Evolutionary conservation across 495 filamentous ascomycete species (phyloP), one percentile per base, ranked within the genome.

Genomic region (Penicillium flavigenum): DNA sequence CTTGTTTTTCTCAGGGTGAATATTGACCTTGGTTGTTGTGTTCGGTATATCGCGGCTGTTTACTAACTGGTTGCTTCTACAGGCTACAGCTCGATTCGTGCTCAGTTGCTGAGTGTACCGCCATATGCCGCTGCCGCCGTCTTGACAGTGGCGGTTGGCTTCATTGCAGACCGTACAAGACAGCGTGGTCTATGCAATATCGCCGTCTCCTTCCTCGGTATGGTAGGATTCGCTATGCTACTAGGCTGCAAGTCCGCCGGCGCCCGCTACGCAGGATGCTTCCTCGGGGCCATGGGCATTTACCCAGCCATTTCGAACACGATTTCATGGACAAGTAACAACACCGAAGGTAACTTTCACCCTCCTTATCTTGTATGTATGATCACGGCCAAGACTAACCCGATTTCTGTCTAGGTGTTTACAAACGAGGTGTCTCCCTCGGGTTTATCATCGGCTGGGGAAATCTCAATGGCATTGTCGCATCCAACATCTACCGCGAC

Each of bases 251-350:
- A 82, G 22, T 66, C 80, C 14, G 71, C 90, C 0, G 79, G 79
- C 2, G 82, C 89, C 5, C 85, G 88, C 54, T 98, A 97, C 66
- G 88, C 87, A 0, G 92, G 88, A 9, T 87, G 84, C 0, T 98
- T 96, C 74, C 77, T 98, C 1, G 91, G 86, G 7, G 93, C 93
- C 0, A 72, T 92, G 51, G 93, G 93, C 0, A 96, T 97, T 62
- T 98, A 96, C 64, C 93, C 93, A 0, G 88, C 83, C 69, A 90
- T 96, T 60, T 72, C 93, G n/a, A 96, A 96, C 66, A 95, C 91
- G 0, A 90, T 98, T 57, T 84, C 85, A 24, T 98, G 93, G 93
- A 72, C 86, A 17, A 83, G 84, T 46, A 98, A 98, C 73, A 98
- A 98, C 61, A 83, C 83, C 24, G 93, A 96, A 72, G 93, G 76